Conservation (phyloP, 176 grass and related monocot genomes). For the Carex cristatella region DNA sequence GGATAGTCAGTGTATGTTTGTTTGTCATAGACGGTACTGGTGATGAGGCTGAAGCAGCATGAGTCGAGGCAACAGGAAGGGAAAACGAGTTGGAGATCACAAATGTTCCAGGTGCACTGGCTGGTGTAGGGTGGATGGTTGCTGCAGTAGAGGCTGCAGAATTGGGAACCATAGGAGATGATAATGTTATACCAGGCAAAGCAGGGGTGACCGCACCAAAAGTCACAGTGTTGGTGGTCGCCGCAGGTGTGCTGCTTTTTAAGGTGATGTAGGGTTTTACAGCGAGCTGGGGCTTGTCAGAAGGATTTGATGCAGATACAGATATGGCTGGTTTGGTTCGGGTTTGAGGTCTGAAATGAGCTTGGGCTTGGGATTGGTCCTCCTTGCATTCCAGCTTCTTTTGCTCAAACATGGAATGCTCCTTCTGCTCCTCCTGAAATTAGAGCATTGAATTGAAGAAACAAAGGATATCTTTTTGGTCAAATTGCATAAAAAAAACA, state of each 20-base stretch:
- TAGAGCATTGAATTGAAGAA: neutral
- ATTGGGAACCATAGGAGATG: neutral
- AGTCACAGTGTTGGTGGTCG: neutral
- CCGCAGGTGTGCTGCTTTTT: neutral
- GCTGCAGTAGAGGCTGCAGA: neutral
- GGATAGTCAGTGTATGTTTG: slow-evolving; percentile 3
- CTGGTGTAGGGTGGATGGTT: neutral
- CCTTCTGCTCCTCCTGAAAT: slow-evolving; percentile 13
- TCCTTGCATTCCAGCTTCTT: slow-evolving; percentile 8
- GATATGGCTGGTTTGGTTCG: slow-evolving; percentile 17
- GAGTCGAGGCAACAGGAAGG: slow-evolving; percentile 9
- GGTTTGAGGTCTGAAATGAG: neutral
- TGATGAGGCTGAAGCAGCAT: neutral
- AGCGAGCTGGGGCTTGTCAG: slow-evolving; percentile 31
- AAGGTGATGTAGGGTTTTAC: slow-evolving; percentile 9
- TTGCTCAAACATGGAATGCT: slow-evolving; percentile 6
- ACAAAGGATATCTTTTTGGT: neutral
- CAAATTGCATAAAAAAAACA: neutral
- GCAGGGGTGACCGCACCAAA: neutral
- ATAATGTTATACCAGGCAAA: slow-evolving; percentile 8
- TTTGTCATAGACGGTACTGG: neutral
- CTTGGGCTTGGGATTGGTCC: neutral
- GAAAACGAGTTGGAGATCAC: neutral
- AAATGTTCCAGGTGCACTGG: neutral
- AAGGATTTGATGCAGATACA: slow-evolving; percentile 27